Evolutionary conservation across 306 rosid genomes (phyloP).

Genomic region (Cicer chorassanicum): DNA sequence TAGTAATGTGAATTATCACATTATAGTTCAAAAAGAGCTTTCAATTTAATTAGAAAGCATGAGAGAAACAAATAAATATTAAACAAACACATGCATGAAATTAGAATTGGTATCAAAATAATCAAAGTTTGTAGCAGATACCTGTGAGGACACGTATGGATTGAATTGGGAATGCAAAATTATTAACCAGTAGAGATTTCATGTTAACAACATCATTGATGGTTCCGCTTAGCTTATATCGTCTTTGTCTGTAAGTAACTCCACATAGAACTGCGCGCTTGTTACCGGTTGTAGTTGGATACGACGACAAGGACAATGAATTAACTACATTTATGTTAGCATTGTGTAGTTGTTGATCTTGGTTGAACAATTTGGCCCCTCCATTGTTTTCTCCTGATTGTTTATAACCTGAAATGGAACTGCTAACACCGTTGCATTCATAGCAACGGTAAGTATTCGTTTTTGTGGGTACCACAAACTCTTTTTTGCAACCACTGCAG

Average conservation of each 20-base stretch:
- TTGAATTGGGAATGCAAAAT: slow-evolving; percentile 44
- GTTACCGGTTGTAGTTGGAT: background rate
- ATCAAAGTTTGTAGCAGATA: slow-evolving; percentile 32
- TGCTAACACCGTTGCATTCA: background rate
- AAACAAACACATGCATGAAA: too few species aligned
- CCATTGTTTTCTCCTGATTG: slow-evolving; percentile 4
- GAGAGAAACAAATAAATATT: background rate
- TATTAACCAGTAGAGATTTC: slow-evolving; percentile 49
- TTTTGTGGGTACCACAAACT: background rate
- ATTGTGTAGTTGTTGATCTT: background rate
- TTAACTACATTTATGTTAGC: background rate
- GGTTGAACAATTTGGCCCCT: background rate
- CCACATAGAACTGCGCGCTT: slow-evolving; percentile 82
- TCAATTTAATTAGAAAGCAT: background rate
- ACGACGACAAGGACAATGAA: slow-evolving; percentile 9
- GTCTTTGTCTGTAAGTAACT: slow-evolving; percentile 53
- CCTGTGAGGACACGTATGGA: slow-evolving; percentile 72
- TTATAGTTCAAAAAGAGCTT: background rate
- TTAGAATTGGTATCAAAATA: too few species aligned
- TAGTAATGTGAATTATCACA: background rate
- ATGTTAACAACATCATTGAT: slow-evolving; percentile 65
- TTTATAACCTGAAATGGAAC: slow-evolving; percentile 1
- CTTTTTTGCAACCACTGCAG: slow-evolving; percentile 34
- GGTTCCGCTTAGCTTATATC: slow-evolving; percentile 62
- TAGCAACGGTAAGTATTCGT: slow-evolving; percentile 26